A percentile compares a stretch with the other conserved stretches of the same genome.
Evolutionary conservation across 352 stramenopile species (phyloP).

Genomic region (Phytopythium sindhum): DNA sequence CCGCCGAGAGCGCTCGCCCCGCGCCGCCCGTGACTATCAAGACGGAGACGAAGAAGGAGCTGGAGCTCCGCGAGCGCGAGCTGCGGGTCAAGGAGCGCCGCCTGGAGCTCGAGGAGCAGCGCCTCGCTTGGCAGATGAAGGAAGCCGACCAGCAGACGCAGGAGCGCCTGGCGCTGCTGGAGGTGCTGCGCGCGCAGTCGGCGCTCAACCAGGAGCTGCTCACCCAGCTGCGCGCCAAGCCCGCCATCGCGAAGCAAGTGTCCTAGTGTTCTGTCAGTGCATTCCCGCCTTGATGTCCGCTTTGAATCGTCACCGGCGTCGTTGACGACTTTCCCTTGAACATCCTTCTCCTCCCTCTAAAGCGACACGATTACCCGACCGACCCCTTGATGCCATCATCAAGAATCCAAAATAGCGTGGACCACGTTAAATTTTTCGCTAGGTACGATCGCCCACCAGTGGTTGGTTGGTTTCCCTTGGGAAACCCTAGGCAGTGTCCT

Average conservation of each 20-base stretch:
- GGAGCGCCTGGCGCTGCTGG: slow-evolving; percentile 33
- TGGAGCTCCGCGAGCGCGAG: slow-evolving; percentile 25
- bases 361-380: too few relatives aligned
- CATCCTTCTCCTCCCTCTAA: too few relatives aligned
- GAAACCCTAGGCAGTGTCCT: background rate
- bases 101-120: slow-evolving; percentile 30
- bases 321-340: too few relatives aligned
- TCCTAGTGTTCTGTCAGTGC: background rate
- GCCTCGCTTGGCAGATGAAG: slow-evolving; percentile 30
- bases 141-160: slow-evolving; percentile 22
- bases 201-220: slow-evolving; percentile 33
- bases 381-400: too few relatives aligned
- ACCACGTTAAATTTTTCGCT: background rate
- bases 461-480: slow-evolving; percentile 5
- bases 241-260: background rate
- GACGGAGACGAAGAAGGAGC: slow-evolving; percentile 9
- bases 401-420: background rate
- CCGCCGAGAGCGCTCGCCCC: background rate
- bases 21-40: slow-evolving; percentile 4
- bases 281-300: background rate
- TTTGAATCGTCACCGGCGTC: background rate
- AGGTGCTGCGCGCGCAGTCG: slow-evolving; percentile 30
- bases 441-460: background rate
- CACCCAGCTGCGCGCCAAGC: slow-evolving; percentile 14
- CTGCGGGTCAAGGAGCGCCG: slow-evolving; percentile 29